phyloP scores from a whole-genome alignment of 192 early-diverging fungal species.

The Coemansia sp. region DNA sequence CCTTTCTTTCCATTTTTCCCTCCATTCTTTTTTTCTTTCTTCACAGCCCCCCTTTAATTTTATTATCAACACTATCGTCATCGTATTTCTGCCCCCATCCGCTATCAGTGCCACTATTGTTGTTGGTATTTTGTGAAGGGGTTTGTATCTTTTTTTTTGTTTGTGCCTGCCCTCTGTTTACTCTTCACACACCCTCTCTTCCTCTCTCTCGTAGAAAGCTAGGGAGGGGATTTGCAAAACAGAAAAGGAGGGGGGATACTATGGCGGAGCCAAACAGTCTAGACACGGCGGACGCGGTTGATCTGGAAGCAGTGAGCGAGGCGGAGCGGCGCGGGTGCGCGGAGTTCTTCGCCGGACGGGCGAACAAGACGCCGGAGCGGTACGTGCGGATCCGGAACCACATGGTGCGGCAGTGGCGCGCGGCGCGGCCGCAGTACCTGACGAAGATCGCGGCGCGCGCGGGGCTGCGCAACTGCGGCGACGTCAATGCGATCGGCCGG shows the following conservation, averaged over 20 bases:
- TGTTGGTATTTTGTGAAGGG: no score
- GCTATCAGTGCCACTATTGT: no score
- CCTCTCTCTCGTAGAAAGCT: no score
- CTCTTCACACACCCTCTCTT: no score
- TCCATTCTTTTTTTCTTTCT: not conserved
- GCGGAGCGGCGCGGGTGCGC: conserved; percentile 27
- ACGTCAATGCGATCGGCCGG: conserved; percentile 90
- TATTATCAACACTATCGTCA: not conserved
- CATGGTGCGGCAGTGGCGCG: conserved; percentile 80
- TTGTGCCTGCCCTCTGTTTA: no score
- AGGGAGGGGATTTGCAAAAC: no score
- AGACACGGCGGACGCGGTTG: not conserved
- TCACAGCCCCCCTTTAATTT: not conserved
- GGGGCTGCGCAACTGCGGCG: conserved; percentile 79
- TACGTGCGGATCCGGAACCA: conserved; percentile 89
- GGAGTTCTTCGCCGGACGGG: conserved; percentile 71
- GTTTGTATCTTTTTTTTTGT: no score
- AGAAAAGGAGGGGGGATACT: no score
- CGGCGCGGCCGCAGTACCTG: conserved; percentile 67
- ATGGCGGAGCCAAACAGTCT: not conserved
- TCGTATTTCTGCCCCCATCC: no score
- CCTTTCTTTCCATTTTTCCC: not conserved
- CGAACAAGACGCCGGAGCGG: conserved; percentile 82
- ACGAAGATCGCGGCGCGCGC: conserved; percentile 80
- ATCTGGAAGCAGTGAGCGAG: conserved; percentile 4